phyloP scores from a whole-genome alignment of 2,329 filamentous ascomycete species.

The Penicillium brevicompactum region DNA sequence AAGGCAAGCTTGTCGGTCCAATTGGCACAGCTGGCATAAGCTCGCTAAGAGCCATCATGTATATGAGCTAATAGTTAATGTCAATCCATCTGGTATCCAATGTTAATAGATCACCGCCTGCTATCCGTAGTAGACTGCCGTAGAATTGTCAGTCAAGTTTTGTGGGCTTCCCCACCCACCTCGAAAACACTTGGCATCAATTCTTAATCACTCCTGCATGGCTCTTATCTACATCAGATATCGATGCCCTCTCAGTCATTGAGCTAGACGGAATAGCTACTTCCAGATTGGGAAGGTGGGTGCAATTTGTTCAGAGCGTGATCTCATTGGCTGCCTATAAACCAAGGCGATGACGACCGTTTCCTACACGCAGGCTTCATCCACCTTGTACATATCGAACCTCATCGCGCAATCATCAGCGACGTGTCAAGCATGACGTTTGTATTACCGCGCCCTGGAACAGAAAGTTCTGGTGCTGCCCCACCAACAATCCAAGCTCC shows the following conservation, averaged over 20 bases:
- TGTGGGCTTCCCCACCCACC: too few species aligned
- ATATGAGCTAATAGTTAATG: conserved; percentile 13
- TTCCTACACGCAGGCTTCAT: not conserved
- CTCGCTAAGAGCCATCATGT: not conserved
- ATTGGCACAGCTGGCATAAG: conserved; percentile 43
- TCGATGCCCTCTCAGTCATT: not conserved
- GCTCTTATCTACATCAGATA: not conserved
- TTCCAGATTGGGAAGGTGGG: not conserved
- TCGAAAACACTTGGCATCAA: too few species aligned
- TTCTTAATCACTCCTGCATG: too few species aligned
- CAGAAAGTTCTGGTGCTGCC: not conserved
- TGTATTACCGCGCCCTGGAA: conserved; percentile 25
- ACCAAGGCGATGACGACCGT: not conserved
- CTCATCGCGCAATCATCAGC: not conserved
- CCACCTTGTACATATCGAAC: not conserved
- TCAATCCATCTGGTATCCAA: not conserved
- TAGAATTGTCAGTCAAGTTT: too few species aligned
- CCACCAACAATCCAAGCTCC: conserved; percentile 22
- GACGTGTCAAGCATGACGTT: conserved; percentile 13
- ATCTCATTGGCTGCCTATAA: not conserved
- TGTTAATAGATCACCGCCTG: not conserved
- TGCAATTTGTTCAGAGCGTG: not conserved
- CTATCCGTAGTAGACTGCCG: not conserved
- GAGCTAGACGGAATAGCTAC: not conserved
- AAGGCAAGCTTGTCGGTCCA: conserved; percentile 74